Percentiles rank a stretch among this genome's conserved stretches.
Conservation (phyloP, 257 asterid species). For the Nyctanthes arbortristis region DNA sequence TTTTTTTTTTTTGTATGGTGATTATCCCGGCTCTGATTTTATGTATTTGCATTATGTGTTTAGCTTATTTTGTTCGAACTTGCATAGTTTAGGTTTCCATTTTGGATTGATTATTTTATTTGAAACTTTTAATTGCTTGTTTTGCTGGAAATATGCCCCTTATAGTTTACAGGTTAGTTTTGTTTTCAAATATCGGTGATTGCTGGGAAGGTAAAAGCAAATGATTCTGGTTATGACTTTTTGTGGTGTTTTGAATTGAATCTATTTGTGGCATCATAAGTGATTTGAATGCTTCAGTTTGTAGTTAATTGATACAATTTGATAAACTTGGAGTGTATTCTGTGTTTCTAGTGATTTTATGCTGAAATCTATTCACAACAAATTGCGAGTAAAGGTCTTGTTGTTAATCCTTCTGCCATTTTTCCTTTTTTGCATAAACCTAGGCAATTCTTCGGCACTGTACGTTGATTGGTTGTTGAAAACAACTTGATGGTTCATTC, state of each 20-base stretch:
- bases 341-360: slow-evolving; percentile 15
- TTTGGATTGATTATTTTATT: too few species aligned
- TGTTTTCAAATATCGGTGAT: slow-evolving; percentile 10
- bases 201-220: slow-evolving; percentile 12
- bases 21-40: not conserved
- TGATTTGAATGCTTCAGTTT: slow-evolving; percentile 7
- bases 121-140: not conserved
- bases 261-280: not conserved
- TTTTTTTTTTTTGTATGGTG: too few species aligned
- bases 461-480: slow-evolving; percentile 16
- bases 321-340: slow-evolving; percentile 26
- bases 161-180: not conserved
- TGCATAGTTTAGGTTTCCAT: not conserved
- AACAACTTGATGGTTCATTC: not conserved
- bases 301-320: slow-evolving; percentile 11
- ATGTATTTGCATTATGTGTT: slow-evolving; percentile 4
- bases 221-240: slow-evolving; percentile 7
- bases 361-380: slow-evolving; percentile 23
- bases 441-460: slow-evolving; percentile 24
- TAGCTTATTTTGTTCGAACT: slow-evolving; percentile 7
- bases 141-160: slow-evolving; percentile 11
- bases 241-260: not conserved
- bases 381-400: slow-evolving; percentile 24
- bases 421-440: slow-evolving; percentile 28
- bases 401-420: slow-evolving; percentile 29